Conservation (phyloP, 139 green algal genomes). For the Picochlorum sp. region DNA sequence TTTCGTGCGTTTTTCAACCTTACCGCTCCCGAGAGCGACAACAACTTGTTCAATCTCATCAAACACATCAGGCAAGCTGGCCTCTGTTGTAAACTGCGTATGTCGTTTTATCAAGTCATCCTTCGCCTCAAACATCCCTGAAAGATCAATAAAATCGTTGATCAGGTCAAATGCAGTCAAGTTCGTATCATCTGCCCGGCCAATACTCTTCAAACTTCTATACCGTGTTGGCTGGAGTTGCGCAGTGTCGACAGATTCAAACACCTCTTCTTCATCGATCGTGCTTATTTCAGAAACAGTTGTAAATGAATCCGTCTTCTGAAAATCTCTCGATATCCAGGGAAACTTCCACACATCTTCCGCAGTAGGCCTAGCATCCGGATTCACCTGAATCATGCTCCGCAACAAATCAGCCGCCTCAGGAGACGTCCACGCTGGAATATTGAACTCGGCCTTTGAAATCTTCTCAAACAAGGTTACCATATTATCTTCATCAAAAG, state of each 20-base stretch:
- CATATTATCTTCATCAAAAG: conserved; percentile 46
- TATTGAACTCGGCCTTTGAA: conserved; percentile 24
- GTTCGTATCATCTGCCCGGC: neutral
- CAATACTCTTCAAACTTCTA: neutral
- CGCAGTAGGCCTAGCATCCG: conserved; percentile 11
- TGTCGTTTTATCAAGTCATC: conserved; percentile 27
- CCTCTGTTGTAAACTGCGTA: conserved; percentile 36
- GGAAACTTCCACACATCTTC: conserved; percentile 29
- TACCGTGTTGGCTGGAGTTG: neutral
- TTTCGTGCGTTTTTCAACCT: conserved; percentile 5
- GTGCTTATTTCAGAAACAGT: neutral
- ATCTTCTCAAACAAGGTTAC: conserved; percentile 34
- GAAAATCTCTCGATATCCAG: conserved; percentile 21
- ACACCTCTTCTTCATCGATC: neutral
- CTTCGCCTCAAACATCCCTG: conserved; percentile 34
- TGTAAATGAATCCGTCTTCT: neutral
- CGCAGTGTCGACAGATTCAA: neutral
- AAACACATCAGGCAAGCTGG: conserved; percentile 9
- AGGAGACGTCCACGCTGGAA: conserved; percentile 29
- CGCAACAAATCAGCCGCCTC: conserved; percentile 20
- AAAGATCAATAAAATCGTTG: conserved; percentile 39
- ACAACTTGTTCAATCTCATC: conserved; percentile 21
- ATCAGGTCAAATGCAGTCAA: conserved; percentile 48
- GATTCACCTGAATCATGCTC: conserved; percentile 26
- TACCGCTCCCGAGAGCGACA: conserved; percentile 19